A percentile compares a stretch with the other conserved stretches of the same genome.
Evolutionary conservation across 495 filamentous ascomycete species (phyloP).

Genomic region (Emericellopsis terricola): DNA sequence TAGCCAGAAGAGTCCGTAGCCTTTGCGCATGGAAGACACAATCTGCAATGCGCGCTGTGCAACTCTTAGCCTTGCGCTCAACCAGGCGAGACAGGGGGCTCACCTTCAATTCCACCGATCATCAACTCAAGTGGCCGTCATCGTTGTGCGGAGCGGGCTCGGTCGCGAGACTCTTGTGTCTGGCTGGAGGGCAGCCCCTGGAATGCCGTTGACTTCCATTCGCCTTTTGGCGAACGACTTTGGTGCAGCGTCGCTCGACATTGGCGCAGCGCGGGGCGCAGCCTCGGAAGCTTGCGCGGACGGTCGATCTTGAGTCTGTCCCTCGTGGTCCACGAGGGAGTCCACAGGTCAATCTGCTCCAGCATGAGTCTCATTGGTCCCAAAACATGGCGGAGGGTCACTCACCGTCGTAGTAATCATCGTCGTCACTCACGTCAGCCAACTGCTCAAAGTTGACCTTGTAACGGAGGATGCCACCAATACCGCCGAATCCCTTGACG

Average conservation of each 20-base stretch:
- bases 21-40: no score
- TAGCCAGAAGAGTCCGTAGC: no score
- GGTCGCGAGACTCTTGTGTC: constrained; percentile 27
- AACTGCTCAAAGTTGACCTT: constrained; percentile 99
- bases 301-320: constrained; percentile 53
- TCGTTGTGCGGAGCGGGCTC: constrained; percentile 40
- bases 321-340: constrained; percentile 83
- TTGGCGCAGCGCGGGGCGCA: constrained; percentile 17
- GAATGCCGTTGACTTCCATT: constrained; percentile 17
- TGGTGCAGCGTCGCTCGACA: constrained; percentile 17
- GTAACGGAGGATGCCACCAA: constrained; percentile 92
- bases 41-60: no score
- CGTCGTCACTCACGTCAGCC: constrained; percentile 84
- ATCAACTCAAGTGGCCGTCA: constrained; percentile 35
- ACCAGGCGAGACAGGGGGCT: no score
- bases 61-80: no score
- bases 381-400: background rate
- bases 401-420: constrained; percentile 92
- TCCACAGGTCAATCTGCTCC: constrained; percentile 74
- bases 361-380: background rate
- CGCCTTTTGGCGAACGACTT: constrained; percentile 13
- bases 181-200: constrained; percentile 17
- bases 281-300: constrained; percentile 29
- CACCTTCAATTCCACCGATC: constrained; percentile 8
- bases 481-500: constrained; percentile 97